Evolutionary conservation across 441 rosid species (phyloP), one percentile per base, ranked within the genome.

Genomic region (Breynia disticha): DNA sequence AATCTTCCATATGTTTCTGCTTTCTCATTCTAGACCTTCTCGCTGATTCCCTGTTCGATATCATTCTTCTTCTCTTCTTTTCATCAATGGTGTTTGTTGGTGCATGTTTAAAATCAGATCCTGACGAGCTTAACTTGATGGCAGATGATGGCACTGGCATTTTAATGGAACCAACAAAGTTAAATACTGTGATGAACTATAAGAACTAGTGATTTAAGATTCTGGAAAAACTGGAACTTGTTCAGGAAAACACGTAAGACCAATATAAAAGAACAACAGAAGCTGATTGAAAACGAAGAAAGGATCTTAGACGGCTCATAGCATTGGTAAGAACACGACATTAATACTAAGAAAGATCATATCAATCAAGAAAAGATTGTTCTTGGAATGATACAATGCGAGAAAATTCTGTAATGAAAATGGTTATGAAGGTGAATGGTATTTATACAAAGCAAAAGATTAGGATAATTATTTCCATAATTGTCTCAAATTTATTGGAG

Each of bases 31-130:
- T 70, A 3, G 95, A 85, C 59, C 95, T 60, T 61, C 80, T 79
- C 3, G 95, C 90, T 0, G 95, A 85, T 69, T 85, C 90, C 49
- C 87, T 56, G 64, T 85, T 85, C 6, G 90, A 82, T 37, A 69
- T 56, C 76, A 75, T 85, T 67, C 90, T 72, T 68, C 74, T 72
- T 48, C 78, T 67, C 65, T 76, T 82, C 79, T 71, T 82, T 61
- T 80, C 94, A 1, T 79, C 75, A n/a, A 56, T n/a, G n/a, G n/a
- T n/a, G n/a, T n/a, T n/a, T n/a, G n/a, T 28, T 5, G 3, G 8
- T 4, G 7, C 35, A 28, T 28, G 35, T n/a, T 69, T 75, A 4
- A 37, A 28, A 5, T 75, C 80, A 2, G 78, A 67, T 38, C 75
- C 71, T 17, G 61, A 46, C 16, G 87, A 69, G 57, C 72, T 66